phyloP scores from a whole-genome alignment of 2,329 filamentous ascomycete genomes.

The Torrubiella hemipterigena region DNA sequence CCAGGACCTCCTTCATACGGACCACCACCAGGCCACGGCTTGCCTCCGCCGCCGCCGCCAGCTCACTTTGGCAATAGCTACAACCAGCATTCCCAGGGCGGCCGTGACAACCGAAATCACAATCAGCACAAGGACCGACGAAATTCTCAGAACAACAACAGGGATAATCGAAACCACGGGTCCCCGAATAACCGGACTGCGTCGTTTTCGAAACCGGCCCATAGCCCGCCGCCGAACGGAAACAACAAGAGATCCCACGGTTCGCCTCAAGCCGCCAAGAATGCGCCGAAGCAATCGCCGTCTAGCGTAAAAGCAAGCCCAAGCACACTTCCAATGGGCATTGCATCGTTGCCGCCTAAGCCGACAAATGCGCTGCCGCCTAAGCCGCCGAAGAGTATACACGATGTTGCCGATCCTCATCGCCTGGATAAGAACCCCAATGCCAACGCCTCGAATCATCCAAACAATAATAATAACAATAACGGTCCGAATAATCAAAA shows the following conservation, averaged over 20 bases:
- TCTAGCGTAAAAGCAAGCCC: background rate
- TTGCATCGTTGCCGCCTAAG: background rate
- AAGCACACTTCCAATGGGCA: slow-evolving; percentile 1
- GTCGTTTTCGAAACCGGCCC: no score
- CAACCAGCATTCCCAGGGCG: no score
- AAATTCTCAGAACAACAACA: no score
- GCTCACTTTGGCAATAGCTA: no score
- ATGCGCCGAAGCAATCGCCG: background rate
- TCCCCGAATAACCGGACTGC: no score
- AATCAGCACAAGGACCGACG: no score
- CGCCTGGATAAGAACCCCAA: background rate
- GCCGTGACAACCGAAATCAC: no score
- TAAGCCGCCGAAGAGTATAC: slow-evolving; percentile 6
- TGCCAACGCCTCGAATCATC: no score
- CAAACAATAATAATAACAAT: slow-evolving; percentile 1
- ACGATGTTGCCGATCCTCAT: slow-evolving; percentile 1
- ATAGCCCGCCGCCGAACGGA: slow-evolving; percentile 1
- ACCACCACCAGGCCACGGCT: slow-evolving; percentile 3
- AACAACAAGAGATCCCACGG: no score
- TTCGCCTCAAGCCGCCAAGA: no score
- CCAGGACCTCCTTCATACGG: no score
- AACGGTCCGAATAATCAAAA: slow-evolving; percentile 5
- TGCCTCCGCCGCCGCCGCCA: slow-evolving; percentile 3
- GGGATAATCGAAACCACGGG: no score
- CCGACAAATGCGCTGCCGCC: slow-evolving; percentile 3